Base-by-base conservation (phyloP, 225 moss, liverwort and hornwort species). In the Pseudoscleropodium purum region DNA sequence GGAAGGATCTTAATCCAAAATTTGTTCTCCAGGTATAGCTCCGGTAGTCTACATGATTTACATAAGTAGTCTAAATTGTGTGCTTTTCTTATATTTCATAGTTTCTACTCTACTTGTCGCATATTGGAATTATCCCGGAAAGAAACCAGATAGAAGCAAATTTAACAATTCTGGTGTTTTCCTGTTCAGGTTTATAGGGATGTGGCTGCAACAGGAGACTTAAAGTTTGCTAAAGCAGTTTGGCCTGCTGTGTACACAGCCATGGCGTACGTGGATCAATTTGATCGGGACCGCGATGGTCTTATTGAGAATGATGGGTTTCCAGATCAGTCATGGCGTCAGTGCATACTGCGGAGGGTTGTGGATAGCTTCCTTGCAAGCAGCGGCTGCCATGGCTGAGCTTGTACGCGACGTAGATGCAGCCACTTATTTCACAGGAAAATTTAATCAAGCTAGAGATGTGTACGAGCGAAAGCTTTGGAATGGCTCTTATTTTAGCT, bases 161-260 rank as follows among this genome's bases (percentile, higher is more conserved):
- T 64, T 83, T 68, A 47, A 81, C 36, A 70, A 62, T 43, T 68
- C 75, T 86, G 61, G 45, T 86, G 74, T 75, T 88, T 52, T 68
- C 17, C 76, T 78, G 43, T 83, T 18, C 99, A 99, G 97, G 95
- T 97, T n/a, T 99, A 99, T 59, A 95, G 97, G 82, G 99, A 99
- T 85, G 95, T 94, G 56, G 96, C 94, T 68, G 97, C 97, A 66
- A 99, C 97, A 61, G 93, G 97, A 91, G 97, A 99, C 88, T 94
- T 93, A 75, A 85, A 86, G 61, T 99, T 99, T 85, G 97, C 97
- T 25, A 95, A 89, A 88, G 95, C 97, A 82, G 95, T 97, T 86
- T 99, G 99, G 97, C 99, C 99, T 78, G 97, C 97, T 62, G 97
- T 97, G 66, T 99, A 97, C 95, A 97, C 99, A 85, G 97, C 99